Conservation (phyloP, 1,139 yeast species). For the Geotrichum aggregatum region DNA sequence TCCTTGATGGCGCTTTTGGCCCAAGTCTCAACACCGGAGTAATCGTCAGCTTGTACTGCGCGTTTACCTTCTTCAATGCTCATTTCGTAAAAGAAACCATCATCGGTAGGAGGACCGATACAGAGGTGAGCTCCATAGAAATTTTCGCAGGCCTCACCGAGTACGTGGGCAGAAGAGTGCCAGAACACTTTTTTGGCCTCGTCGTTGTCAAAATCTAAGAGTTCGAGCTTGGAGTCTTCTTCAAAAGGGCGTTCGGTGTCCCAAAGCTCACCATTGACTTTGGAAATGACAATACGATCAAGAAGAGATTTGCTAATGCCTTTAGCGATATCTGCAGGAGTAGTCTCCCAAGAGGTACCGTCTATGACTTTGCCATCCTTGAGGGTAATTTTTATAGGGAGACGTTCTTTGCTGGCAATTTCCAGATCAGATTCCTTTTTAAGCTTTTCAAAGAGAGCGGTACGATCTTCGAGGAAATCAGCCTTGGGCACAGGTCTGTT, state of each 20-base stretch:
- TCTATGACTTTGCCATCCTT: constrained; percentile 79
- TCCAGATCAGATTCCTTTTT: constrained; percentile 74
- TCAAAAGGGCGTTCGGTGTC: constrained; percentile 94
- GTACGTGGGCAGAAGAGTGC: constrained; percentile 98
- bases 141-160: constrained; percentile 98
- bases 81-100: constrained; percentile 97
- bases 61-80: constrained; percentile 74
- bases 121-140: constrained; percentile 90
- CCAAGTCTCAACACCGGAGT: constrained; percentile 76
- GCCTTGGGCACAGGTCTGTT: constrained; percentile 57
- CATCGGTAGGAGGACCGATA: constrained; percentile 96
- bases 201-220: constrained; percentile 72
- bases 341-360: constrained; percentile 83
- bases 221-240: constrained; percentile 63
- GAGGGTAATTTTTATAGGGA: constrained; percentile 70
- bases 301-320: constrained; percentile 81
- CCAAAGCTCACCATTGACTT: constrained; percentile 89
- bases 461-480: constrained; percentile 72
- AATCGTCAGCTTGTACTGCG: constrained; percentile 78
- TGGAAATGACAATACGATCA: constrained; percentile 86
- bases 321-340: constrained; percentile 81
- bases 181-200: constrained; percentile 96
- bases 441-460: constrained; percentile 72
- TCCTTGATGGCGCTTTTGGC: constrained; percentile 91
- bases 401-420: constrained; percentile 57